phyloP scores from a whole-genome alignment of 257 asterid species.

The Cinchona pubescens region DNA sequence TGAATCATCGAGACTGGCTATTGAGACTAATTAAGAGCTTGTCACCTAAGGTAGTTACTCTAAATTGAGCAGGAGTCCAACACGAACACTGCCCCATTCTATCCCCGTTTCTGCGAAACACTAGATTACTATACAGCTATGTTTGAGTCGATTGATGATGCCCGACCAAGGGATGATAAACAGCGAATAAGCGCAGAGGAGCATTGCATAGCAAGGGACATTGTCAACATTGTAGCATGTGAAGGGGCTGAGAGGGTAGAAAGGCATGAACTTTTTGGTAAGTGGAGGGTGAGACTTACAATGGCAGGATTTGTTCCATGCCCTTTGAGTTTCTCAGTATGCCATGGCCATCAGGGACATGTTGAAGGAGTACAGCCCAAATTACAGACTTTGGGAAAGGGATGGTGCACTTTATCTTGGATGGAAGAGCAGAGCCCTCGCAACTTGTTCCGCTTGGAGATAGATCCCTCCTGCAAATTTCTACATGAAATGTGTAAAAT shows the following conservation, averaged over 20 bases:
- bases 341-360: slow-evolving; percentile 57
- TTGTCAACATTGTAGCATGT: slow-evolving; percentile 76
- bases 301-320: slow-evolving; percentile 81
- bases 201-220: slow-evolving; percentile 76
- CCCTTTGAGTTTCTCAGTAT: slow-evolving; percentile 68
- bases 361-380: slow-evolving; percentile 52
- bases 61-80: slow-evolving; percentile 85
- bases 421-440: slow-evolving; percentile 75
- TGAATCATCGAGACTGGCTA: slow-evolving; percentile 64
- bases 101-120: slow-evolving; percentile 71
- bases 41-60: slow-evolving; percentile 74
- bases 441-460: slow-evolving; percentile 83
- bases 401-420: slow-evolving; percentile 90
- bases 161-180: slow-evolving; percentile 61
- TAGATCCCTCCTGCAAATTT: slow-evolving; percentile 16
- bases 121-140: slow-evolving; percentile 72
- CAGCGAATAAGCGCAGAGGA: slow-evolving; percentile 78
- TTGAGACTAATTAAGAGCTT: slow-evolving; percentile 66
- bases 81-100: slow-evolving; percentile 77
- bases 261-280: slow-evolving; percentile 69
- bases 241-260: slow-evolving; percentile 81
- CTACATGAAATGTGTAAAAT: not conserved
- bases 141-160: slow-evolving; percentile 78
- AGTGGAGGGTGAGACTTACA: slow-evolving; percentile 70
- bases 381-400: slow-evolving; percentile 71